Conservation (phyloP, 1,284 basidiomycete genomes). For the Ustilago trichophora region DNA sequence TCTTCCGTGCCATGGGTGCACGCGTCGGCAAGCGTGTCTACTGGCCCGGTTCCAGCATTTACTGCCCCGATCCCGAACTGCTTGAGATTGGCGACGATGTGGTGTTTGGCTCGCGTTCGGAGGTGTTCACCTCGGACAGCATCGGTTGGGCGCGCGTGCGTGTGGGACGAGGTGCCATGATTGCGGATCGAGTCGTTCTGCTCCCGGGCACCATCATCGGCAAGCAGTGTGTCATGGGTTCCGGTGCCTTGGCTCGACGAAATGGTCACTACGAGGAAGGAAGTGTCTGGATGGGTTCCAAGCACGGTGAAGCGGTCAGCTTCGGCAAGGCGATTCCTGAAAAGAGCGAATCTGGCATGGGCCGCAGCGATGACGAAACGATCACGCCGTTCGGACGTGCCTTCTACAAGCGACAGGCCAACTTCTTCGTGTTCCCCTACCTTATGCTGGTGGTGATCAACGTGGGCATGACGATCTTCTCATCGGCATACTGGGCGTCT, state of each 20-base stretch:
- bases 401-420: slow-evolving; percentile 65
- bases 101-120: slow-evolving; percentile 66
- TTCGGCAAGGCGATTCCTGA: slow-evolving; percentile 60
- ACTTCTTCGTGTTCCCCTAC: slow-evolving; percentile 66
- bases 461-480: slow-evolving; percentile 58
- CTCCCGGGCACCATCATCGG: slow-evolving; percentile 64
- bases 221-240: slow-evolving; percentile 66
- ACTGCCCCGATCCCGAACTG: slow-evolving; percentile 66
- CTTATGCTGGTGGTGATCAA: slow-evolving; percentile 64
- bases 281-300: slow-evolving; percentile 66
- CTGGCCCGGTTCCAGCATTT: slow-evolving; percentile 66
- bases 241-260: slow-evolving; percentile 62
- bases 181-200: slow-evolving; percentile 65
- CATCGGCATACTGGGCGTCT: slow-evolving; percentile 64
- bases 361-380: slow-evolving; percentile 55
- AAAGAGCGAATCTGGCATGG: slow-evolving; percentile 41
- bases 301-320: slow-evolving; percentile 66
- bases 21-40: slow-evolving; percentile 65
- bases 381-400: slow-evolving; percentile 66
- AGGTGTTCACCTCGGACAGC: slow-evolving; percentile 65
- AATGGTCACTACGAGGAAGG: slow-evolving; percentile 66
- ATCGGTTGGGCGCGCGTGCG: slow-evolving; percentile 66
- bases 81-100: slow-evolving; percentile 66
- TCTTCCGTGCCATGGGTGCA: slow-evolving; percentile 66
- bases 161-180: slow-evolving; percentile 65